Base-by-base conservation (phyloP, 805 yeast species). In the Kodamaea fukazawae region DNA sequence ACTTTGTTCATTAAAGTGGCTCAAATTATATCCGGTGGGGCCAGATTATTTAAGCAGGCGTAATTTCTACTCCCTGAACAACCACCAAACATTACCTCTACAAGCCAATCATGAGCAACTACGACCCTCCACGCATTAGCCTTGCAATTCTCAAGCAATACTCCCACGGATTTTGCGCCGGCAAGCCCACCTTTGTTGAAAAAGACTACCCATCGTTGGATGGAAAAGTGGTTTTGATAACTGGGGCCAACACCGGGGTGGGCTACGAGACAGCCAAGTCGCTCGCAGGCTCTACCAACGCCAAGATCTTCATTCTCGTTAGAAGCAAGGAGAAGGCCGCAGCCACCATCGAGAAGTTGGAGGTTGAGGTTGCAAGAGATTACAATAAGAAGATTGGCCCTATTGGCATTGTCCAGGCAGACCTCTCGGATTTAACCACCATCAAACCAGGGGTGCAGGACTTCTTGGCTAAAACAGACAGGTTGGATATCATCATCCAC, bases 231-330 rank as follows among this genome's bases (percentile, higher is more conserved):
- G 67, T 67, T n/a, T 44, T 65, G 17, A 63, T 70, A 7, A 67
- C 74, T 6, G 73, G 73, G 36, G 58, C 60, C 17, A 66, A 61
- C 34, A 49, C 69, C 7, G 74, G 74, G 32, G 56, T 70, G 35
- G 49, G 50, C 27, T 46, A 55, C 23, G 58, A 64, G 28, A 51
- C 57, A 7, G 54, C 61, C 3, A 60, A 56, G 38, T 48, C 60
- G 7, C 53, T 71, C 9, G 46, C 57, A 23, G 50, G 48, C 4
- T 25, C 48, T 51, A 66, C 57, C 37, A 63, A 60, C 32, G 56
- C 60, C 9, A 65, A 60, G 42, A 55, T 65, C 38, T 64, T 65
- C 50, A 47, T 57, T 9, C 60, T 63, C 10, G 67, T 67, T 29
- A 60, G 79, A 41, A 58, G 44, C 43, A 43, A 48, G 34, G 53